These are phyloP conservation scores for Pseudocercospora fuligena DNA, from an alignment of 2,329 filamentous ascomycete species.

Conservation along the genomic window DNA sequence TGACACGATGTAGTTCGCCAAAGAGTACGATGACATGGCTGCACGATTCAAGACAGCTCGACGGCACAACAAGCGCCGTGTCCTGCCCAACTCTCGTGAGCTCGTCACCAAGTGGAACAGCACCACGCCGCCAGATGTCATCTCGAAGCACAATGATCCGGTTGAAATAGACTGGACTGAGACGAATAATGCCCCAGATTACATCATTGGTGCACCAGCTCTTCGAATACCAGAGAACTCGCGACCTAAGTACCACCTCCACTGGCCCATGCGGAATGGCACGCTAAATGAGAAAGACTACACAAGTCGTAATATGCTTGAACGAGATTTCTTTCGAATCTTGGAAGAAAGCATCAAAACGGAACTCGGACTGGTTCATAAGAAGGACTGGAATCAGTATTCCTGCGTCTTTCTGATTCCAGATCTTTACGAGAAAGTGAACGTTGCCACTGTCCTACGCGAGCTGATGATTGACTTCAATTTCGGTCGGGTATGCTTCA, in stretches of 20 bases:
- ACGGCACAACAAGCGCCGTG: constrained; percentile 91
- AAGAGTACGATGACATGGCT: constrained; percentile 77
- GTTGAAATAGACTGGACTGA: constrained; percentile 96
- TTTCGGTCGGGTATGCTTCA: constrained; percentile 87
- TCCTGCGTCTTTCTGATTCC: constrained; percentile 97
- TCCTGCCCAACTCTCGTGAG: constrained; percentile 96
- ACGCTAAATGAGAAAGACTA: constrained; percentile 93
- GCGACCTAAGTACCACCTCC: constrained; percentile 84
- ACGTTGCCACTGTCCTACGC: constrained; percentile 82
- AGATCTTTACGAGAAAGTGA: constrained; percentile 92
- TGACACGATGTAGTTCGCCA: constrained; percentile 56
- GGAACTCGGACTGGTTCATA: constrained; percentile 78
- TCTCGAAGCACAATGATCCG: constrained; percentile 93
- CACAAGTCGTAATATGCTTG: constrained; percentile 74
- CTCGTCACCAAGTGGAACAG: constrained; percentile 94
- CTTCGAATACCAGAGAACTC: constrained; percentile 88
- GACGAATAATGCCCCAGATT: constrained; percentile 67
- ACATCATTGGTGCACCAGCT: constrained; percentile 81
- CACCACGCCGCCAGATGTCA: constrained; percentile 79
- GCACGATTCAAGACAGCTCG: constrained; percentile 87
- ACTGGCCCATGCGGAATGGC: constrained; percentile 87
- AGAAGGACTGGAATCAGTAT: constrained; percentile 85
- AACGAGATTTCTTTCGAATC: constrained; percentile 84
- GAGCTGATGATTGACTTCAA: constrained; percentile 88
- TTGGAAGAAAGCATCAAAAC: constrained; percentile 83